Conservation (phyloP, 768 basidiomycete species). For the Cytidiella melzeri region DNA sequence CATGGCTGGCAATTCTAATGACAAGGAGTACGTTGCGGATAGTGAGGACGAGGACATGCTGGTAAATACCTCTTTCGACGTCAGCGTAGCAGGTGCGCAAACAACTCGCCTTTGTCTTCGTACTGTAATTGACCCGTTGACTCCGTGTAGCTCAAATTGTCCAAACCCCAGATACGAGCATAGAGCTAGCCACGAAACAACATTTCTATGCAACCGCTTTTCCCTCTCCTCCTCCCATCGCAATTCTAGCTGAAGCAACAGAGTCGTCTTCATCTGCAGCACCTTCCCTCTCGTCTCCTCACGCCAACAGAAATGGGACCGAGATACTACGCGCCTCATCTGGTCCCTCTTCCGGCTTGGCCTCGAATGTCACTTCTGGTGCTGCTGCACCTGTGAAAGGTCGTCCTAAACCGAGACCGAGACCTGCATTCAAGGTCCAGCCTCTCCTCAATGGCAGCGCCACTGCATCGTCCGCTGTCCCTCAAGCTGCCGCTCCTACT, state of each 20-base stretch:
- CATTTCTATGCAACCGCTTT: background rate
- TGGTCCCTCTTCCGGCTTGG: no score
- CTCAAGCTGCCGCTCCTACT: no score
- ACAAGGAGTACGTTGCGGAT: slow-evolving; percentile 5
- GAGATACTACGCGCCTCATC: no score
- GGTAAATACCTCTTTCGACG: background rate
- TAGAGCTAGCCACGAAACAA: background rate
- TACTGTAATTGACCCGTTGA: background rate
- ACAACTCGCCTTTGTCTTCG: background rate
- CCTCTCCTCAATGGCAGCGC: background rate
- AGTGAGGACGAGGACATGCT: slow-evolving; percentile 13
- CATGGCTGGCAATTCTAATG: background rate
- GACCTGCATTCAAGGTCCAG: slow-evolving; percentile 4
- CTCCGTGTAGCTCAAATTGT: background rate
- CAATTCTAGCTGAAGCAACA: slow-evolving; percentile 6
- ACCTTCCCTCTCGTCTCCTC: background rate
- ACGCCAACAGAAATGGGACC: background rate
- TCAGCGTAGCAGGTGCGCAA: slow-evolving; percentile 2
- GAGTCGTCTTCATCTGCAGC: background rate
- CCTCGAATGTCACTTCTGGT: no score
- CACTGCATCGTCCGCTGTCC: background rate
- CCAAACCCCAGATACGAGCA: background rate
- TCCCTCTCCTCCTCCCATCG: slow-evolving; percentile 13
- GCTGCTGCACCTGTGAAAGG: background rate
- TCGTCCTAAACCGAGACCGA: slow-evolving; percentile 7